Conservation (phyloP, 352 stramenopile species). For the Lagenidium sp. region DNA sequence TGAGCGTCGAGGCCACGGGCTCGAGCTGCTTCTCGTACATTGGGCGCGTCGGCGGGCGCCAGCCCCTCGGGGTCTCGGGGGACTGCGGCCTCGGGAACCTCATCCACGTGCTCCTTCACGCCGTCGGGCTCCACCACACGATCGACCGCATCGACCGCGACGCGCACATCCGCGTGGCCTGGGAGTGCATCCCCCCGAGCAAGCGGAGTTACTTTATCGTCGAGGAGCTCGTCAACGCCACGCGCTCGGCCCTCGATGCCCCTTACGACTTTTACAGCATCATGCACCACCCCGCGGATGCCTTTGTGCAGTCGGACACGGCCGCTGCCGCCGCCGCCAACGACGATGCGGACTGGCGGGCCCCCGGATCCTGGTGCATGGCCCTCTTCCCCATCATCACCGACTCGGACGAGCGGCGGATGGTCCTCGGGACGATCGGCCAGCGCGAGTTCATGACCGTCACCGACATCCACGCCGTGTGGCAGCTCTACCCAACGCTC, state of each 20-base stretch:
- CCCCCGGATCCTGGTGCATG: constrained; percentile 33
- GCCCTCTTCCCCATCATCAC: constrained; percentile 56
- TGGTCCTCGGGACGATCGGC: constrained; percentile 57
- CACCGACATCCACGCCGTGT: constrained; percentile 70
- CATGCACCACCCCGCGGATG: constrained; percentile 70
- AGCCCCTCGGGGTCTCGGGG: constrained; percentile 52
- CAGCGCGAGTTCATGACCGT: constrained; percentile 62
- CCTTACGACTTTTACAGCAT: constrained; percentile 83
- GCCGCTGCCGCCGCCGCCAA: background rate
- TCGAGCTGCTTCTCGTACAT: constrained; percentile 77
- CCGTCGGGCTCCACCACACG: constrained; percentile 59
- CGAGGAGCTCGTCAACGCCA: constrained; percentile 25
- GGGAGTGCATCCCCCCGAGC: constrained; percentile 60
- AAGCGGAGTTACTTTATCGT: constrained; percentile 65
- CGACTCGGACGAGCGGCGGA: constrained; percentile 31
- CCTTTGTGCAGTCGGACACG: constrained; percentile 36
- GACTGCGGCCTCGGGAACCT: constrained; percentile 70
- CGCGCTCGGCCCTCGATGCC: constrained; percentile 8
- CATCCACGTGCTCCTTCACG: constrained; percentile 73
- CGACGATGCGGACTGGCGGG: background rate
- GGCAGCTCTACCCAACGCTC: constrained; percentile 55
- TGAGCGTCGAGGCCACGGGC: constrained; percentile 36
- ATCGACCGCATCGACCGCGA: constrained; percentile 65
- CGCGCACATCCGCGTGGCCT: constrained; percentile 66
- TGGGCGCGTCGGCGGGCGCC: constrained; percentile 54